Evolutionary conservation across 148 eudicot genomes (phyloP).

Genomic region (Amaranthus hypochondriacus): DNA sequence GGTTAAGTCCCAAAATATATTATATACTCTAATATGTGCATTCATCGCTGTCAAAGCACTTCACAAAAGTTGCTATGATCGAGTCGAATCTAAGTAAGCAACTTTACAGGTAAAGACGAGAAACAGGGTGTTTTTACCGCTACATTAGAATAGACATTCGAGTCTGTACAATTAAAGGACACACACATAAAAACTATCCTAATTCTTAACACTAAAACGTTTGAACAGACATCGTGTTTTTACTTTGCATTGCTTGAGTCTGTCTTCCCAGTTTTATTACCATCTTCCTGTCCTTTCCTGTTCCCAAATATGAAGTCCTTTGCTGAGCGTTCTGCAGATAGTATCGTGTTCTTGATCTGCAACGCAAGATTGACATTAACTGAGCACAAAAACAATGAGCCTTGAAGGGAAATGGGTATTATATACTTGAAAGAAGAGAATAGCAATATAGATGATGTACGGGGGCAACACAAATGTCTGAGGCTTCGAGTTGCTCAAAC

Average conservation of each 20-base stretch:
- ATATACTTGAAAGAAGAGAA: background rate
- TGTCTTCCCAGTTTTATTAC: constrained; percentile 22
- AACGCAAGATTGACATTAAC: background rate
- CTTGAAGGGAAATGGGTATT: background rate
- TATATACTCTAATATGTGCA: too few species aligned
- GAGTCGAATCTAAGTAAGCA: too few species aligned
- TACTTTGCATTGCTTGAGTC: constrained; percentile 34
- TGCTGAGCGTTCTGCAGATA: constrained; percentile 56
- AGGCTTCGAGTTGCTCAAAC: background rate
- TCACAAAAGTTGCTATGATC: too few species aligned
- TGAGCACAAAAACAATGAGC: background rate
- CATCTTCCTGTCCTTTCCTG: constrained; percentile 31
- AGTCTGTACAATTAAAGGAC: too few species aligned
- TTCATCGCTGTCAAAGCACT: too few species aligned
- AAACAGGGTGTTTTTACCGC: too few species aligned
- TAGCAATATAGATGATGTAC: background rate
- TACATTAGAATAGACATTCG: too few species aligned
- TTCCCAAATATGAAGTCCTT: constrained; percentile 60
- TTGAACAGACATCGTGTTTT: constrained; percentile 22
- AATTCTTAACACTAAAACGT: background rate
- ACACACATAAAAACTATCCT: background rate
- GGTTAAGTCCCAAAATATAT: too few species aligned
- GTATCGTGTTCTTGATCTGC: constrained; percentile 60
- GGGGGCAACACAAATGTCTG: background rate
- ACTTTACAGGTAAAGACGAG: too few species aligned